Percentiles rank a stretch among this genome's conserved stretches.
Evolutionary conservation across 208 protist genomes (phyloP).

Genomic region (Hexamita inflata): DNA sequence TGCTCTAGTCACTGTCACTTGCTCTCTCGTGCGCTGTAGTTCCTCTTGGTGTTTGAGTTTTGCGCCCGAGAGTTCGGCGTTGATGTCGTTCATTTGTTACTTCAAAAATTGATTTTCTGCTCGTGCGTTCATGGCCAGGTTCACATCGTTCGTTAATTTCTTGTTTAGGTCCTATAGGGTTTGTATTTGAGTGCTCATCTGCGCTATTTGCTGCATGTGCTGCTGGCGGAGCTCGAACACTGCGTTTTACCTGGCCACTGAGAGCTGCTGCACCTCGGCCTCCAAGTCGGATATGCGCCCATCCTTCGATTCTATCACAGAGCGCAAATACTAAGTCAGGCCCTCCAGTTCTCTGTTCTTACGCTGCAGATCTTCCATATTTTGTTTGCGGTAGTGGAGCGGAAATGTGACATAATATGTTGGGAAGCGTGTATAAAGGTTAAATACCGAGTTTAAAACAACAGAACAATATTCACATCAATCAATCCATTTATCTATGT

Average conservation of each 20-base stretch:
- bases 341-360: background rate
- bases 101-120: background rate
- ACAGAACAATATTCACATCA: no score
- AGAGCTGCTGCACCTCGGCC: background rate
- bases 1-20: background rate
- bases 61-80: background rate
- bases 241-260: background rate
- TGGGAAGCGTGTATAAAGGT: no score
- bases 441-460: no score
- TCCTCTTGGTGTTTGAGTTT: background rate
- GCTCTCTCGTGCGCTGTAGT: background rate
- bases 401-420: no score
- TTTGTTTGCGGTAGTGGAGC: no score
- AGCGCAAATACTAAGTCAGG: background rate
- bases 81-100: background rate
- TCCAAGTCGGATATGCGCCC: background rate
- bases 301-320: background rate
- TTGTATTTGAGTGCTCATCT: background rate
- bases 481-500: no score
- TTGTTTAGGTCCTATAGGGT: background rate
- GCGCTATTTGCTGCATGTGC: background rate
- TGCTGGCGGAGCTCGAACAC: background rate
- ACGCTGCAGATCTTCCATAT: background rate
- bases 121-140: background rate
- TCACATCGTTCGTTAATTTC: background rate